These are phyloP conservation scores for Trichoderma harzianum DNA, from an alignment of 2,329 filamentous ascomycete species.

Conservation along the genomic window DNA sequence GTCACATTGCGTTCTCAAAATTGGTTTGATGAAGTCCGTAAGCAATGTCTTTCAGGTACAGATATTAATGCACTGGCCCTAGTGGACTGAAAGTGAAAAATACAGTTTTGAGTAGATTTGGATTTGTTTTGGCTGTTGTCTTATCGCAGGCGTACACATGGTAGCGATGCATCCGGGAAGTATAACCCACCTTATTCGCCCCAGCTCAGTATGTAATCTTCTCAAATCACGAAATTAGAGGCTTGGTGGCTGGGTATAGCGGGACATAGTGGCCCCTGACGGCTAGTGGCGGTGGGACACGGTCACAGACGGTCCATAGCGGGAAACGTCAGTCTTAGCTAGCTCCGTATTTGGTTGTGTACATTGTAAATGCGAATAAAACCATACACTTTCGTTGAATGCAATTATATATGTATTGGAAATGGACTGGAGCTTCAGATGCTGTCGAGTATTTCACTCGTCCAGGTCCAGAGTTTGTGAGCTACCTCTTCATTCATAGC, in stretches of 20 bases:
- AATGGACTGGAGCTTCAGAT: background rate
- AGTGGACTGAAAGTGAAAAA: background rate
- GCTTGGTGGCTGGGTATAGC: background rate
- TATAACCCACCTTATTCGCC: background rate
- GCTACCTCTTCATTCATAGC: background rate
- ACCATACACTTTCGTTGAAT: background rate
- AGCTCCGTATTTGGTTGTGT: background rate
- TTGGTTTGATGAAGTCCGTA: background rate
- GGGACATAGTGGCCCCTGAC: background rate
- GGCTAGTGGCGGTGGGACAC: background rate
- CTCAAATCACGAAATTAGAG: background rate
- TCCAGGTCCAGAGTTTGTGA: background rate
- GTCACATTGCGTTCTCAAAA: background rate
- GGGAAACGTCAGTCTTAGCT: background rate
- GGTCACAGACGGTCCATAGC: background rate
- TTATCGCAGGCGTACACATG: background rate
- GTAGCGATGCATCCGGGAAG: background rate
- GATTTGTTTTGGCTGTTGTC: background rate
- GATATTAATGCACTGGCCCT: background rate
- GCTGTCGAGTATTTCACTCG: background rate
- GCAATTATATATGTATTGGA: background rate
- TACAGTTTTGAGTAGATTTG: background rate
- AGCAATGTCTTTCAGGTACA: background rate
- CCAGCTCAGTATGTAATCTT: background rate
- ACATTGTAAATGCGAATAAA: background rate